Base-by-base conservation (phyloP, 768 basidiomycete genomes). In the Leucosporidium creatinivorum region DNA sequence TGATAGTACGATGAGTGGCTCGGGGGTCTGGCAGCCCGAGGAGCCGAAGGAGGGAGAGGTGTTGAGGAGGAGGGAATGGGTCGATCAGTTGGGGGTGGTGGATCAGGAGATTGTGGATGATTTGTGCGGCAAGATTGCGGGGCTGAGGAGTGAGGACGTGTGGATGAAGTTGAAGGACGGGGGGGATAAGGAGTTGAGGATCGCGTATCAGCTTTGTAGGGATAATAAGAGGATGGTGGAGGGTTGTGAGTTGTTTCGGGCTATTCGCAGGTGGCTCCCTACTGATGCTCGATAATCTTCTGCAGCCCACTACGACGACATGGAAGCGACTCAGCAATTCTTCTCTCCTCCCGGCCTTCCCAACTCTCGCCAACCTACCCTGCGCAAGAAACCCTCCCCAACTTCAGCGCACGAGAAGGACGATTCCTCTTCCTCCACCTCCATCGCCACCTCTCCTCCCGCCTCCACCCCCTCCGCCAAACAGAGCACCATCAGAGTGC, bases 101-200 rank as follows among this genome's bases (percentile, higher is more conserved):
- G 93, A 99, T 74, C 90, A 93, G 55, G 87, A 89, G 71, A 86
- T 94, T 17, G 88, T 99, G 12, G 87, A 90, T 0, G 89, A 93
- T 54, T 81, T 99, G 48, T 84, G 86, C 18, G 76, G 78, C 23
- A 83, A 86, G 66, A 87, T 98, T 81, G 79, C 83, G 0, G 87
- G 85, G 0, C 86, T 93, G 17, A 84, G 84, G 67, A 85, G 86
- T 78, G 88, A 91, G 3, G 91, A 93, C 69, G 85, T 98, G 5
- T 91, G 89, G 90, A 86, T 88, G 67, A 80, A 86, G 72, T 87
- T 93, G 61, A 91, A 93, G 70, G 69, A 66, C 33, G 65, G 89
- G 0, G 86, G 87, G 68, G 90, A 93, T 49, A 96, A 97, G 76
- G 87, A 91, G 62, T 88, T 98, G 76, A 93, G 96, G 79, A 93